Percentiles rank a stretch among this genome's conserved stretches.
These are phyloP conservation scores for Mallotus repandus DNA, from an alignment of 441 rosid genomes.

Conservation along the genomic window DNA sequence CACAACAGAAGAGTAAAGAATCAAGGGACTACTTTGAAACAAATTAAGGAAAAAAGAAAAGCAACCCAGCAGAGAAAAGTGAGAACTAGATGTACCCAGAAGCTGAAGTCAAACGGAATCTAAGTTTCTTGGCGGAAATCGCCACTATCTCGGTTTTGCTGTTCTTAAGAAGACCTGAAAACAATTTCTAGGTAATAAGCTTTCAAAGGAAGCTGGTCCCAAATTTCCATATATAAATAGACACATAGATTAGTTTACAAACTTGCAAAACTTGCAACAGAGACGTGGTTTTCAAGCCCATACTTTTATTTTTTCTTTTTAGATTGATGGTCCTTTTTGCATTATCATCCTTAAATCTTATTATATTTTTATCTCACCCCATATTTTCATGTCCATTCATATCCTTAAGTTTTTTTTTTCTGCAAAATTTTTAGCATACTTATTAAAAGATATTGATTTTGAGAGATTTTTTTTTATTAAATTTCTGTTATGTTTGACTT, in stretches of 20 bases:
- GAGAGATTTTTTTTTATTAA: no score
- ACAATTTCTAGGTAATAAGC: no score
- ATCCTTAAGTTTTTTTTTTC: no score
- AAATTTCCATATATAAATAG: neutral
- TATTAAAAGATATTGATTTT: no score
- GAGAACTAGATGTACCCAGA: slow-evolving; percentile 29
- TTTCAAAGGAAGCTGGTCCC: neutral
- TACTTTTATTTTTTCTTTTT: neutral
- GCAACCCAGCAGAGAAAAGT: neutral
- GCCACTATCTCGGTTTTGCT: neutral
- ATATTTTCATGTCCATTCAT: neutral
- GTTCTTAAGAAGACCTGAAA: neutral
- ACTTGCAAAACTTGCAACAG: no score
- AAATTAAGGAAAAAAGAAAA: neutral
- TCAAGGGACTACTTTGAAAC: no score
- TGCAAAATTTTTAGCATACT: no score
- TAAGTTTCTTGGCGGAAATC: neutral
- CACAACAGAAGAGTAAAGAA: neutral
- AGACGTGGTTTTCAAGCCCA: neutral
- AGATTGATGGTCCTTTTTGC: no score
- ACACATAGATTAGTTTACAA: no score
- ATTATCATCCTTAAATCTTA: neutral
- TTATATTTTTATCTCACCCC: neutral
- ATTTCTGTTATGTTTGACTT: no score
- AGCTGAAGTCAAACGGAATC: slow-evolving; percentile 15